A percentile compares a stretch with the other conserved stretches of the same genome.
Conservation (phyloP, 306 rosid species). For the Casuarina equisetifolia region DNA sequence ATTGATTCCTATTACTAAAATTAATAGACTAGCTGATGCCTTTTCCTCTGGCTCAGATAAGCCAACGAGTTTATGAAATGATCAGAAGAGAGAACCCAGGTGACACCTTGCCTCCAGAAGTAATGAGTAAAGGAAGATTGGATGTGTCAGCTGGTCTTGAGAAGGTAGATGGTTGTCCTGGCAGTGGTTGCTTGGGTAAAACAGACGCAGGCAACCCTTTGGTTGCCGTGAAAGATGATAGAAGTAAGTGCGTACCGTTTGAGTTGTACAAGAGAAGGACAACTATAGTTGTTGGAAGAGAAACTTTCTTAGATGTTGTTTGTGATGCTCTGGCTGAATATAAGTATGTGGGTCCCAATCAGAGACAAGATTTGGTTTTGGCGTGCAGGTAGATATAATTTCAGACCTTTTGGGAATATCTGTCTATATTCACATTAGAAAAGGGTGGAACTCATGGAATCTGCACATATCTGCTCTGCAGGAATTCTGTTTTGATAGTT, state of each 20-base stretch:
- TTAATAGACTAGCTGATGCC: slow-evolving; percentile 2
- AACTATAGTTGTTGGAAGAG: slow-evolving; percentile 63
- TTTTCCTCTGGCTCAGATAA: slow-evolving; percentile 62
- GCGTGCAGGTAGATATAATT: slow-evolving; percentile 75
- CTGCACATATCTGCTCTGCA: background rate
- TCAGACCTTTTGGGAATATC: slow-evolving; percentile 17
- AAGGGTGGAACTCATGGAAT: background rate
- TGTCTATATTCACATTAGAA: slow-evolving; percentile 14
- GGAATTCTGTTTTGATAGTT: background rate
- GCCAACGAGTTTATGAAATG: slow-evolving; percentile 76
- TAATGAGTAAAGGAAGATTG: slow-evolving; percentile 27
- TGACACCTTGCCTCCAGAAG: slow-evolving; percentile 48
- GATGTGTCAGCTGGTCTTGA: slow-evolving; percentile 29
- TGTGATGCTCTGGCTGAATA: slow-evolving; percentile 84
- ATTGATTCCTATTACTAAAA: background rate
- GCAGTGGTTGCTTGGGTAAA: slow-evolving; percentile 24
- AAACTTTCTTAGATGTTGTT: slow-evolving; percentile 64
- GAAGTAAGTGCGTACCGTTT: slow-evolving; percentile 55
- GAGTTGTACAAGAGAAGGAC: slow-evolving; percentile 83
- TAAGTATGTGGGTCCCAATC: slow-evolving; percentile 90
- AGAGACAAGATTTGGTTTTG: slow-evolving; percentile 73
- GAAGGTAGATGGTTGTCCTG: slow-evolving; percentile 27
- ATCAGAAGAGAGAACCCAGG: slow-evolving; percentile 42
- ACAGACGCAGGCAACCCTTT: slow-evolving; percentile 33
- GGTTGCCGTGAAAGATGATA: slow-evolving; percentile 39